These are phyloP conservation scores for Croton laevigatus DNA, from an alignment of 441 rosid species.

Conservation along the genomic window DNA sequence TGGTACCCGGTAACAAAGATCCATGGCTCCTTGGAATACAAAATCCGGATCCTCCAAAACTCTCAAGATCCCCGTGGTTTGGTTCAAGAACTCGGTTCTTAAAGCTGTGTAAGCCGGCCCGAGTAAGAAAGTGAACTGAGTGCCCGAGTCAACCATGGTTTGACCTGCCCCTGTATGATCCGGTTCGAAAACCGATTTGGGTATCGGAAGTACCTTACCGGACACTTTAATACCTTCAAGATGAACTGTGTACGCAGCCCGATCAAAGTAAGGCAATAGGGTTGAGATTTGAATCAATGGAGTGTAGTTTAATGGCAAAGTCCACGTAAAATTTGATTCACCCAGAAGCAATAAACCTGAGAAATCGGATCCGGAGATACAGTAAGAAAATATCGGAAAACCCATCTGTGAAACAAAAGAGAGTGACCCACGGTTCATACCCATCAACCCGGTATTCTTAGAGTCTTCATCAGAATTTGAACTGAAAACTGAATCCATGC, in stretches of 20 bases:
- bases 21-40: slow-evolving; percentile 89
- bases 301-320: slow-evolving; percentile 61
- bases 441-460: slow-evolving; percentile 67
- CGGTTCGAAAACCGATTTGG: slow-evolving; percentile 62
- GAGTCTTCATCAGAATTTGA: slow-evolving; percentile 66
- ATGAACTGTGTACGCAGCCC: slow-evolving; percentile 84
- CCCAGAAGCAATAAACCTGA: slow-evolving; percentile 75
- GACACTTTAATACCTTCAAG: slow-evolving; percentile 78
- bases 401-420: slow-evolving; percentile 78
- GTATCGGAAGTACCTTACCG: slow-evolving; percentile 48
- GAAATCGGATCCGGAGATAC: slow-evolving; percentile 68
- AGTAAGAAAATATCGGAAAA: slow-evolving; percentile 76
- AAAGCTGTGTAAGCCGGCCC: slow-evolving; percentile 76
- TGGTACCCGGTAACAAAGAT: slow-evolving; percentile 60
- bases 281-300: slow-evolving; percentile 59
- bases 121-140: slow-evolving; percentile 81
- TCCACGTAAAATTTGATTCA: slow-evolving; percentile 57
- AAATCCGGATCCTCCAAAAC: slow-evolving; percentile 62
- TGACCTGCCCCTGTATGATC: slow-evolving; percentile 96
- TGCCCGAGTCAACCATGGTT: slow-evolving; percentile 92
- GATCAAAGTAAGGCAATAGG: slow-evolving; percentile 76
- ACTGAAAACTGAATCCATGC: slow-evolving; percentile 68
- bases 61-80: slow-evolving; percentile 42
- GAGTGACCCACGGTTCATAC: slow-evolving; percentile 87
- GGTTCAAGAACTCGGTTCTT: slow-evolving; percentile 56